A percentile compares a stretch with the other conserved stretches of the same genome.
phyloP scores from a whole-genome alignment of 139 green algal species.

The Volvox africanus region DNA sequence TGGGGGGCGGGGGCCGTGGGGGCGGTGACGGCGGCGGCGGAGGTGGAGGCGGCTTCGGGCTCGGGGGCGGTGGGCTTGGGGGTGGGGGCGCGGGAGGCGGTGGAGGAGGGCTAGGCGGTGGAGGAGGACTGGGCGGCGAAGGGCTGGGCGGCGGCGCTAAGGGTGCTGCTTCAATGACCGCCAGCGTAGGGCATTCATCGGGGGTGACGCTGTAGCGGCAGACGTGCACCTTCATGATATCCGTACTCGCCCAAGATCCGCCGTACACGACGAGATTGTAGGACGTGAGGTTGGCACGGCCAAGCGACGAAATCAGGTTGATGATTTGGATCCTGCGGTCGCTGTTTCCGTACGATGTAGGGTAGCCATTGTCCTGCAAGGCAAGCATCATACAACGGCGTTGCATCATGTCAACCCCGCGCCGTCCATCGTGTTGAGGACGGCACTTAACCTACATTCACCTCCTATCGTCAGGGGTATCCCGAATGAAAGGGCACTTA shows the following conservation, averaged over 20 bases:
- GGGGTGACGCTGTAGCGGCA: neutral
- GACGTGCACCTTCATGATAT: neutral
- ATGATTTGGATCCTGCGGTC: conserved; percentile 11
- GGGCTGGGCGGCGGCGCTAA: neutral
- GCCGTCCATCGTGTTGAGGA: neutral
- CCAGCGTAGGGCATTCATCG: neutral
- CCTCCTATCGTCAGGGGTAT: too few relatives aligned
- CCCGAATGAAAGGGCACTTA: too few relatives aligned
- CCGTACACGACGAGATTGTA: conserved; percentile 33
- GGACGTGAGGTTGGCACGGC: neutral
- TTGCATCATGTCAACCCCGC: neutral
- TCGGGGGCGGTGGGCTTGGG: neutral
- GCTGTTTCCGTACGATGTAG: neutral
- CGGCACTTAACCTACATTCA: neutral
- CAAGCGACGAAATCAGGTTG: neutral
- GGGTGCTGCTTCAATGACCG: neutral
- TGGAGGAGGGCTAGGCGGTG: neutral
- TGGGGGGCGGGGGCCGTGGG: too few relatives aligned
- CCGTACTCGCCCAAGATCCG: neutral
- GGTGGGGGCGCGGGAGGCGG: neutral
- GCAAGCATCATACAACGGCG: neutral
- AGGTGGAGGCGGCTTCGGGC: neutral
- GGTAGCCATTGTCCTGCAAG: conserved; percentile 6
- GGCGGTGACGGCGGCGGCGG: neutral
- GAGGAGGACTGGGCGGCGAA: neutral